A percentile compares a stretch with the other conserved stretches of the same genome.
Evolutionary conservation across 768 basidiomycete species (phyloP).

Genomic region (Mycena leptocephala): DNA sequence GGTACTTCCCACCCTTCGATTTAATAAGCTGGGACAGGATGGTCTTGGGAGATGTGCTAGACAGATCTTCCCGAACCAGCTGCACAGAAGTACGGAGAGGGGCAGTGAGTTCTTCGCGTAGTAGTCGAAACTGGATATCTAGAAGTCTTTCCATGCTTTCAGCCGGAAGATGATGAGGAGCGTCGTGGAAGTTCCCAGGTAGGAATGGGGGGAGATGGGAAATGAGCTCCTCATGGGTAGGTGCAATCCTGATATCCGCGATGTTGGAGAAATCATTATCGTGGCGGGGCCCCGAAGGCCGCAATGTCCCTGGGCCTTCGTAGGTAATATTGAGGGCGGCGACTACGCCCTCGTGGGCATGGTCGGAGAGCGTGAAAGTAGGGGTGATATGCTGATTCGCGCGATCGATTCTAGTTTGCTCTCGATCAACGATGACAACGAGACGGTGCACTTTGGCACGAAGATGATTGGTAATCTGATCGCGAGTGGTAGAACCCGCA

Average conservation of each 20-base stretch:
- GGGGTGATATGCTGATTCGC: constrained; percentile 32
- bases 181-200: constrained; percentile 72
- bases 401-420: constrained; percentile 55
- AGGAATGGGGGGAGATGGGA: constrained; percentile 67
- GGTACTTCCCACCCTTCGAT: constrained; percentile 74
- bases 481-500: constrained; percentile 47
- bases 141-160: constrained; percentile 77
- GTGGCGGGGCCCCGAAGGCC: constrained; percentile 70
- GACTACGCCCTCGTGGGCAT: constrained; percentile 51
- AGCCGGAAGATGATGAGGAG: constrained; percentile 73
- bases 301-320: constrained; percentile 70
- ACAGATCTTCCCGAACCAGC: constrained; percentile 64
- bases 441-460: constrained; percentile 52
- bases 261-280: constrained; percentile 79
- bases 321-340: constrained; percentile 59
- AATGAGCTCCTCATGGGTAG: constrained; percentile 78
- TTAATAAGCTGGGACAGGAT: constrained; percentile 63
- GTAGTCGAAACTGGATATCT: constrained; percentile 83
- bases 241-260: constrained; percentile 74
- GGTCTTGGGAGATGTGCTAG: constrained; percentile 44
- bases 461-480: constrained; percentile 56
- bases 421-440: constrained; percentile 66
- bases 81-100: constrained; percentile 68
- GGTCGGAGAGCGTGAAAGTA: not conserved
- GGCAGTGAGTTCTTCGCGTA: constrained; percentile 83